Percentiles rank a stretch among this genome's conserved stretches.
Conservation (phyloP, 352 stramenopile genomes). For the Globisporangium polare region DNA sequence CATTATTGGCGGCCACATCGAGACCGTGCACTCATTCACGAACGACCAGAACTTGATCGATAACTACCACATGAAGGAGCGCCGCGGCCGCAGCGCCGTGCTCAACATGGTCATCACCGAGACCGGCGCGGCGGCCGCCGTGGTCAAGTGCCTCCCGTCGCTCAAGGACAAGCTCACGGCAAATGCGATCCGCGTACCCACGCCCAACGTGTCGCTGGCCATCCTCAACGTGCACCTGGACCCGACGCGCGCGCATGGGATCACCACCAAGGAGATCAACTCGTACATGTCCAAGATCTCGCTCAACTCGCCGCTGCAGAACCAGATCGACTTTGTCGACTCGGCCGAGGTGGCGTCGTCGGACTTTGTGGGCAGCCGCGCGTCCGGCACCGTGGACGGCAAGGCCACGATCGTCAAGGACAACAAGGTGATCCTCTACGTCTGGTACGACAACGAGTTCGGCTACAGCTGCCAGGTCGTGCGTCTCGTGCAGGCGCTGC, state of each 20-base stretch:
- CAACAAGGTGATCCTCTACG: conserved; percentile 85
- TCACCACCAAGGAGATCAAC: conserved; percentile 76
- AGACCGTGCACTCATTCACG: conserved; percentile 89
- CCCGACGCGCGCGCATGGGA: conserved; percentile 59
- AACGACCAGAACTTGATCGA: conserved; percentile 90
- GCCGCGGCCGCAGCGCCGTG: conserved; percentile 77
- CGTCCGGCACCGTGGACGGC: conserved; percentile 70
- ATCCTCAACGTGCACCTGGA: conserved; percentile 94
- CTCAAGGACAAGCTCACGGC: conserved; percentile 97
- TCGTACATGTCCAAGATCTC: conserved; percentile 74
- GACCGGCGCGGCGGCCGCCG: conserved; percentile 74
- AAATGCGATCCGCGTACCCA: conserved; percentile 98
- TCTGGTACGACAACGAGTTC: conserved; percentile 92
- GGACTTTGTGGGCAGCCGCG: conserved; percentile 81
- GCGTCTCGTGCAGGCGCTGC: conserved; percentile 74
- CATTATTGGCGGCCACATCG: conserved; percentile 81
- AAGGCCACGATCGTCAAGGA: conserved; percentile 83
- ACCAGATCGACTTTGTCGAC: conserved; percentile 88
- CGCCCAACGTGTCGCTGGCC: conserved; percentile 97
- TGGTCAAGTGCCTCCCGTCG: conserved; percentile 89
- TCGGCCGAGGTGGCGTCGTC: conserved; percentile 78
- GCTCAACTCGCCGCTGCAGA: conserved; percentile 80
- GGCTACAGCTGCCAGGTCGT: conserved; percentile 88
- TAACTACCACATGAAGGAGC: conserved; percentile 88
- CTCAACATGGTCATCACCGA: conserved; percentile 91